Evolutionary conservation across 192 early-diverging fungal genomes (phyloP), one percentile per base, ranked within the genome.

Genomic region (Coemansia sp.): DNA sequence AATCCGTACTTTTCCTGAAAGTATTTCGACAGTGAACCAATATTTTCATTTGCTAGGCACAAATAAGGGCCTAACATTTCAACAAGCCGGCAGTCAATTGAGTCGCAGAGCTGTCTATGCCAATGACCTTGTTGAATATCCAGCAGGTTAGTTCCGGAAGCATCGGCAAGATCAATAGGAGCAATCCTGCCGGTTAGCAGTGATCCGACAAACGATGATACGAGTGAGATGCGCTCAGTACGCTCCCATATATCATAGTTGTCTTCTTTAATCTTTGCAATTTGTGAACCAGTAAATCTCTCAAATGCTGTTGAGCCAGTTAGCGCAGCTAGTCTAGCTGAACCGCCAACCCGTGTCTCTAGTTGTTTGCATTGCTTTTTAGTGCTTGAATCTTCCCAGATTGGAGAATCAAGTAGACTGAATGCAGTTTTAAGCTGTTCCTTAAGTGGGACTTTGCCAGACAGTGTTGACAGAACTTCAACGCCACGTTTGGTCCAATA

Each of bases 311-410:
- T 80, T 4, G 89, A 91, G 14, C 92, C 92, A 4, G 92, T 88
- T 40, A 87, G 50, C 7, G 81, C 61, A 9, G 88, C 89, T 41
- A 93, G 74, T 6, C 52, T 47, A 9, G 80, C 61, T 1, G 85
- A 61, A 0, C 92, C 84, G 8, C 89, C 90, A 2, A 85, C 80
- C n/a, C 68, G 59, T 9, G 59, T 51, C 41, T 93, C 89, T 23
- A 92, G 67, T 8, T 65, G 58, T 4, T 55, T 60, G 55, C 92
- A 93, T 59, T 91, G 81, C 37, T 61, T 43, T 0, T 54, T 48
- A 0, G 91, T 91, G 57, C 88, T 89, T 5, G 87, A 82, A 55
- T 93, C 91, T 64, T 89, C 86, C 91, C 91, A 93, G 53, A 89
- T 91, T 7, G 91, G 91, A 7, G 88, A 91, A 22, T 83, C 59